Percentiles rank a stretch among this genome's conserved stretches.
These are phyloP conservation scores for Sclerotinia sclerotiorum DNA, from an alignment of 2,329 filamentous ascomycete genomes.

Conservation along the genomic window DNA sequence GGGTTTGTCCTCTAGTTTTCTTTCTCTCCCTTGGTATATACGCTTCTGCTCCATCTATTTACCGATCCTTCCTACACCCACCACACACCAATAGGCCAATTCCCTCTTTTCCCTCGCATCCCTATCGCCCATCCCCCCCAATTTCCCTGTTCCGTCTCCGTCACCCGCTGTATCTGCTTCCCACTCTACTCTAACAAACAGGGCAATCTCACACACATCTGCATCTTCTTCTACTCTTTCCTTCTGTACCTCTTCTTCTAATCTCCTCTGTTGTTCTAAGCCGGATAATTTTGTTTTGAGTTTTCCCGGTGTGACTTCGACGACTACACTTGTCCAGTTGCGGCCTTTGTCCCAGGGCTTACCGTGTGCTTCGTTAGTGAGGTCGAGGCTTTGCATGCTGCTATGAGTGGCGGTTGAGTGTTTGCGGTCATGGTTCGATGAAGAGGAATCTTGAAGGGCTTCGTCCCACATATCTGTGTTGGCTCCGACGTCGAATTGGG, in stretches of 20 bases:
- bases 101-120: constrained; percentile 76
- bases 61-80: constrained; percentile 80
- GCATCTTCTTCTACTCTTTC: constrained; percentile 23
- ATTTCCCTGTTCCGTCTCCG: constrained; percentile 47
- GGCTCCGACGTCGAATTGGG: constrained; percentile 89
- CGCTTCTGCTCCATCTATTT: not conserved
- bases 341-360: constrained; percentile 95
- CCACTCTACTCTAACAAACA: constrained; percentile 92
- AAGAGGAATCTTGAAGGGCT: constrained; percentile 47
- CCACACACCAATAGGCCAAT: constrained; percentile 91
- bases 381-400: constrained; percentile 18
- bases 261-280: constrained; percentile 50
- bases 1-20: not conserved
- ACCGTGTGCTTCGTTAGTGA: constrained; percentile 46
- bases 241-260: constrained; percentile 47
- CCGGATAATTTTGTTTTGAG: constrained; percentile 40
- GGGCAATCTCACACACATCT: constrained; percentile 73
- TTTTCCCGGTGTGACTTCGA: constrained; percentile 74
- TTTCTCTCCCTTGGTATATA: too few species aligned
- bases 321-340: constrained; percentile 92
- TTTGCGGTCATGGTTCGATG: not conserved
- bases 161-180: constrained; percentile 66
- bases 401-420: constrained; percentile 7
- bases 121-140: constrained; percentile 50
- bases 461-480: constrained; percentile 96